Base-by-base conservation (phyloP, 192 early-diverging fungal species). In the Coemansia sp. region DNA sequence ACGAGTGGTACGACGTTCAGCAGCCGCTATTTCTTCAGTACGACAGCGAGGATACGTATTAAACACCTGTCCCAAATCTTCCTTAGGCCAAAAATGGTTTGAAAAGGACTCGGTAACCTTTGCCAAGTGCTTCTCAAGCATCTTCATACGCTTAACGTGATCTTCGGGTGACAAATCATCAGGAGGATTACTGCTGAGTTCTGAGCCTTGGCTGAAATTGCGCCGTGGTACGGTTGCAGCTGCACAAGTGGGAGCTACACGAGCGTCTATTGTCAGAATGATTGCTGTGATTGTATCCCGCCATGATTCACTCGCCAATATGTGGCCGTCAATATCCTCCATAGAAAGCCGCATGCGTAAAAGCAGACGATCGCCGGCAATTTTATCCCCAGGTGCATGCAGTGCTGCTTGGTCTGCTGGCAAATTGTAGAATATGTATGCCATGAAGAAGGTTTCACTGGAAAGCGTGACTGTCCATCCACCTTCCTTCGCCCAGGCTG, bases 391-490 rank as follows among this genome's bases (percentile, higher is more conserved):
- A 2, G 64, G 23, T 23, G 39, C 61, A 17, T 75, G 72, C n/a
- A 52, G 54, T 14, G 78, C 59, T 0, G 59, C 29, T 11, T 66
- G 46, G n/a, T 82, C 74, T 57, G 36, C 59, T 29, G 79, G 79
- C 63, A 82, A 51, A 54, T 70, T 82, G 67, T 70, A 76, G 61
- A 76, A 82, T 0, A 82, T 67, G 57, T 82, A 69, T 29, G 70
- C 79, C 79, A 82, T 82, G 36, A 82, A 70, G 32, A 82, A 82
- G 33, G 74, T 71, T 59, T 82, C 79, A 66, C 79, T 82, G 25
- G 70, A 76, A 57, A 82, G 67, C 0, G 79, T 76, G 55, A 82
- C 79, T 2, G 79, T 61, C 79, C 79, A 82, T 0, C 79, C 74
- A 46, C 59, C 57, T 42, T 69, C 74, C 22, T 75, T 76, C 2